phyloP scores from a whole-genome alignment of 2,329 filamentous ascomycete species.

The Aspergillus sp. region DNA sequence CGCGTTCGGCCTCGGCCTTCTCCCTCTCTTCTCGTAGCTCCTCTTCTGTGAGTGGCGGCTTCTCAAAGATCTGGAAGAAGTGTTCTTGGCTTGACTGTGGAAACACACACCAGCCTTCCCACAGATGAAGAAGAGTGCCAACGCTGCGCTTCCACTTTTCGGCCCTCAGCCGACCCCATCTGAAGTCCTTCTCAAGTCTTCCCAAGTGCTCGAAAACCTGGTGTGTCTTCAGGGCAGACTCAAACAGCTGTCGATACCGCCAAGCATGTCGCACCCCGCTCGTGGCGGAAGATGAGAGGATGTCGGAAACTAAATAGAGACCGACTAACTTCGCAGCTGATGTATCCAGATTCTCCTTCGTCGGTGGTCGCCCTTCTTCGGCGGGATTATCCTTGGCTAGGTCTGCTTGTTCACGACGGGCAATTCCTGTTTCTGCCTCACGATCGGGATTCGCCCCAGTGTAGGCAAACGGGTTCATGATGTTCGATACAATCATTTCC shows the following conservation, averaged over 20 bases:
- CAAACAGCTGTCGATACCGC: conserved; percentile 81
- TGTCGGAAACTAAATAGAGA: conserved; percentile 78
- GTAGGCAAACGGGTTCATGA: conserved; percentile 73
- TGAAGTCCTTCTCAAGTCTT: conserved; percentile 67
- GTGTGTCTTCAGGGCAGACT: conserved; percentile 67
- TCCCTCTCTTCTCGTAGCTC: conserved; percentile 49
- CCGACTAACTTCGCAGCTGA: conserved; percentile 76
- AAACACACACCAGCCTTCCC: conserved; percentile 68
- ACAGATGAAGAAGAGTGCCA: conserved; percentile 67
- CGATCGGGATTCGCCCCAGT: conserved; percentile 67
- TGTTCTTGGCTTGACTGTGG: conserved; percentile 71
- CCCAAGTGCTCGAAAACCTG: conserved; percentile 76
- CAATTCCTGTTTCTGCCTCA: conserved; percentile 32
- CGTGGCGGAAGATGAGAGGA: conserved; percentile 74
- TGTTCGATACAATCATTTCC: conserved; percentile 81
- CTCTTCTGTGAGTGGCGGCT: conserved; percentile 60
- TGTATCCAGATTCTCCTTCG: conserved; percentile 59
- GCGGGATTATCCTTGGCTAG: conserved; percentile 37
- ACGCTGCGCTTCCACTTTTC: conserved; percentile 85
- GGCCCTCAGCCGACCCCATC: conserved; percentile 78
- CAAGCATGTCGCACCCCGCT: conserved; percentile 80
- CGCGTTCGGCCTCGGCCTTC: conserved; percentile 45
- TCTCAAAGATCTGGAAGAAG: conserved; percentile 71
- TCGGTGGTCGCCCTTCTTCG: conserved; percentile 34
- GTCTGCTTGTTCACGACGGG: conserved; percentile 37